phyloP scores from a whole-genome alignment of 2,329 filamentous ascomycete genomes.

The Fusarium sp. region DNA sequence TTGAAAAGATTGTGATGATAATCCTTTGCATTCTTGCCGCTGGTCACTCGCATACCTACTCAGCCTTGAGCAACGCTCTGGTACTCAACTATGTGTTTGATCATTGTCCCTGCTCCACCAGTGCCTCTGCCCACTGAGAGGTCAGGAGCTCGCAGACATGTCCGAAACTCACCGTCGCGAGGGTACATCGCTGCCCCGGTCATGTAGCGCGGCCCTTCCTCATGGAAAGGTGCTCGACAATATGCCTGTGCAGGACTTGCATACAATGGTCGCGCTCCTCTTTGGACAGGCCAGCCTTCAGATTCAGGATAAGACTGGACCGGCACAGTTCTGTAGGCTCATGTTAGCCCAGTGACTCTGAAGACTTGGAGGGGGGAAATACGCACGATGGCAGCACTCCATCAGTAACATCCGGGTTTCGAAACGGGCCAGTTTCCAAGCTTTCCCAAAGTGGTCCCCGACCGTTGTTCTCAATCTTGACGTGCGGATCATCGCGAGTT shows the following conservation, averaged over 20 bases:
- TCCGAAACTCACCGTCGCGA: conserved; percentile 10
- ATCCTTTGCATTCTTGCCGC: neutral
- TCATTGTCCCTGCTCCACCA: neutral
- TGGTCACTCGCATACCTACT: neutral
- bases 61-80: conserved; percentile 17
- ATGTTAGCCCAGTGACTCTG: conserved; percentile 10
- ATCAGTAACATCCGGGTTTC: conserved; percentile 8
- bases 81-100: conserved; percentile 19
- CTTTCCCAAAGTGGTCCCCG: conserved; percentile 14
- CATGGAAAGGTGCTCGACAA: conserved; percentile 17
- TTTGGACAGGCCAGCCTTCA: conserved; percentile 30
- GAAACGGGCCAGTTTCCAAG: conserved; percentile 10
- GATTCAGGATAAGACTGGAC: conserved; percentile 13
- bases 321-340: conserved; percentile 18
- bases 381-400: conserved; percentile 33
- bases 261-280: conserved; percentile 8
- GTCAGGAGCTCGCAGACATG: conserved; percentile 25
- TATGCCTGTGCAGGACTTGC: conserved; percentile 5
- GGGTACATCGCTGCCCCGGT: conserved; percentile 12
- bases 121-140: conserved; percentile 4
- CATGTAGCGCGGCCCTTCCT: conserved; percentile 14
- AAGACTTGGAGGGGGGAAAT: neutral
- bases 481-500: conserved; percentile 3
- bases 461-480: conserved; percentile 18
- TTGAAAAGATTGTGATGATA: neutral